Base-by-base conservation (phyloP, 208 protist species). In the Leishmania braziliensis region DNA sequence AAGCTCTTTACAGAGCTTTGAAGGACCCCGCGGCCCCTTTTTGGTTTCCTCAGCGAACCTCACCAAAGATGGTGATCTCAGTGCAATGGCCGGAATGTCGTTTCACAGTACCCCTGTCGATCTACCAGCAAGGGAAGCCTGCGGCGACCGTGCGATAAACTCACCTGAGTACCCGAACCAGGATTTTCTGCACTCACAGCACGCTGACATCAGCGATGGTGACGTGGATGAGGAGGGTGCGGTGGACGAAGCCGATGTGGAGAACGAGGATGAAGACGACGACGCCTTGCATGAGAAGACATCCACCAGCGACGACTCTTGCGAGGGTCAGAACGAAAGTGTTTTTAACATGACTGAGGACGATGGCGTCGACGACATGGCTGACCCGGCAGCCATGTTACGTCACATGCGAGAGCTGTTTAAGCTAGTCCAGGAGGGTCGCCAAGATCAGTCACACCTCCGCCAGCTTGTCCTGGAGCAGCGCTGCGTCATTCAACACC, bases 321-420 rank as follows among this genome's bases (percentile, higher is more conserved):
- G 86, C 69, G 88, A 86, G 5, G 84, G 79, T 9, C 80, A 88
- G 66, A 88, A 91, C 66, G 86, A 88, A 26, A 91, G 88, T 78
- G 81, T 86, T 43, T 82, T 83, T 73, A 84, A 86, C 77, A 86
- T 85, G 69, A 86, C 82, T 0, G 82, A 86, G 58, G 82, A 88
- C 77, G 83, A 86, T 23, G 84, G 51, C 5, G 77, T 77, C 23
- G 87, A 88, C 51, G 70, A 90, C 66, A 60, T 87, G 69, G 60
- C 73, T 1, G 85, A 92, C 6, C 73, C 82, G 73, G 78, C 79
- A 9, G 48, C 71, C 39, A 81, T 82, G 72, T 39, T 77, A 12
- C 72, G 82, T 10, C 79, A 84, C 53, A 81, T 91, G 77, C 86
- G 83, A 3, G 82, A 91, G 56, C 78, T 91, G 1, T 88, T 84